Evolutionary conservation across 2,329 filamentous ascomycete genomes (phyloP).

Genomic region (Neofusicoccum sp.): DNA sequence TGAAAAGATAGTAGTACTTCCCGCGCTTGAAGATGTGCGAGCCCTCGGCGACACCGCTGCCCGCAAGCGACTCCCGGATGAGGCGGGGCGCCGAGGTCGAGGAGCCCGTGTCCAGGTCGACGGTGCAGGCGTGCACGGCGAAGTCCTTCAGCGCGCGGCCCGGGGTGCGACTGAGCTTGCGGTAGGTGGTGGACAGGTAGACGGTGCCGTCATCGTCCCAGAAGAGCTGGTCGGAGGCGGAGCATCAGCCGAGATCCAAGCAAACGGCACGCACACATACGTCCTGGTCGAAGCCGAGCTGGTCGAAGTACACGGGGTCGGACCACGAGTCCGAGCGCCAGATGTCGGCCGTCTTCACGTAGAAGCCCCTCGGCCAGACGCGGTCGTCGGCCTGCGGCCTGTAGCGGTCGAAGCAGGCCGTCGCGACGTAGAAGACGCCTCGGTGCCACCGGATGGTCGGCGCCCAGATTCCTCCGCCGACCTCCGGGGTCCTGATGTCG

Average conservation of each 20-base stretch:
- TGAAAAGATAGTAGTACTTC: constrained; percentile 37
- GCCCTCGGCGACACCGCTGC: constrained; percentile 46
- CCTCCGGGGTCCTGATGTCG: constrained; percentile 37
- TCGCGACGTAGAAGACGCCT: constrained; percentile 48
- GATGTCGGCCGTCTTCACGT: constrained; percentile 54
- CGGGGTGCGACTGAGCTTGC: constrained; percentile 28
- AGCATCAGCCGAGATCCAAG: neutral
- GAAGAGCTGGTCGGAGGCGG: constrained; percentile 34
- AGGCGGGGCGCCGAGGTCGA: neutral
- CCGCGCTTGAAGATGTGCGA: constrained; percentile 38
- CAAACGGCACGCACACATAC: constrained; percentile 29
- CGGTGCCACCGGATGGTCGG: constrained; percentile 48
- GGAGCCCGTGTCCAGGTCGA: constrained; percentile 44
- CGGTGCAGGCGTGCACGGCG: constrained; percentile 48
- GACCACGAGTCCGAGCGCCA: constrained; percentile 53
- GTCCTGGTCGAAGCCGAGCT: constrained; percentile 55
- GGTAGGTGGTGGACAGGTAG: constrained; percentile 46
- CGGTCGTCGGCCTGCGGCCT: constrained; percentile 45
- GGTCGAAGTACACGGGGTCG: constrained; percentile 55
- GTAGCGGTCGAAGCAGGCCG: constrained; percentile 47
- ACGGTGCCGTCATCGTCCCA: constrained; percentile 52
- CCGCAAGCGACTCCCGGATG: constrained; percentile 28
- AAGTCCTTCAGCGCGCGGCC: constrained; percentile 41
- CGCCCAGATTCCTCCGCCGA: constrained; percentile 52
- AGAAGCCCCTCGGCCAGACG: constrained; percentile 55